A percentile compares a stretch with the other conserved stretches of the same genome.
These are phyloP conservation scores for Flaveria robusta DNA, from an alignment of 129 eudicot species.

Conservation along the genomic window DNA sequence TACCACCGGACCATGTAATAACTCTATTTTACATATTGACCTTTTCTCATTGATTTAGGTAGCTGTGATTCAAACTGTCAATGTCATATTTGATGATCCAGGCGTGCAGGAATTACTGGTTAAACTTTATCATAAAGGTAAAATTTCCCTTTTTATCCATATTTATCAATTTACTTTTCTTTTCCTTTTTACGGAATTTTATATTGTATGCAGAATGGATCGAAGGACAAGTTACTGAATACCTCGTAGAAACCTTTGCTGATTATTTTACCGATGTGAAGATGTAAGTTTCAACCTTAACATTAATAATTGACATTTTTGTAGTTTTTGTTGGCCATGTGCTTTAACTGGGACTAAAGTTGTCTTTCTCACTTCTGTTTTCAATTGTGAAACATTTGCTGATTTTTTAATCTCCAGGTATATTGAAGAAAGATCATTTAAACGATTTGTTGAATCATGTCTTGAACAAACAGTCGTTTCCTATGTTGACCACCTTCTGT, in stretches of 20 bases:
- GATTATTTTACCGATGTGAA: slow-evolving; percentile 92
- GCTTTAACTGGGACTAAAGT: slow-evolving; percentile 7
- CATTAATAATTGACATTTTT: background rate
- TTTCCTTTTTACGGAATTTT: background rate
- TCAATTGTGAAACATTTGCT: background rate
- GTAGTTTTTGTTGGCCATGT: no score
- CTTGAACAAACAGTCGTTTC: slow-evolving; percentile 85
- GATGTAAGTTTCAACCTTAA: slow-evolving; percentile 53
- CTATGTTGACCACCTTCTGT: slow-evolving; percentile 83
- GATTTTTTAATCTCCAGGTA: slow-evolving; percentile 50
- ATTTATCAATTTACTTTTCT: background rate
- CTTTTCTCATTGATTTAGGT: slow-evolving; percentile 46
- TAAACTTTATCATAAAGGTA: slow-evolving; percentile 89
- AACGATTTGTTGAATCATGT: slow-evolving; percentile 93
- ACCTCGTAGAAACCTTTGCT: slow-evolving; percentile 91
- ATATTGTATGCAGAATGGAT: slow-evolving; percentile 67
- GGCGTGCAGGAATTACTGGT: slow-evolving; percentile 94
- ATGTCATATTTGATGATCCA: slow-evolving; percentile 96
- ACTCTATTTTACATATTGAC: background rate
- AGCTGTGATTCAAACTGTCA: slow-evolving; percentile 88
- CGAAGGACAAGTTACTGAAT: slow-evolving; percentile 97
- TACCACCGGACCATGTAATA: no score
- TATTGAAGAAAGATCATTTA: slow-evolving; percentile 94
- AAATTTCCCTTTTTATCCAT: background rate
- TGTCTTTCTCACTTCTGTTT: background rate